A percentile compares a stretch with the other conserved stretches of the same genome.
These are phyloP conservation scores for Flaveria robusta DNA, from an alignment of 129 eudicot genomes.

Conservation along the genomic window DNA sequence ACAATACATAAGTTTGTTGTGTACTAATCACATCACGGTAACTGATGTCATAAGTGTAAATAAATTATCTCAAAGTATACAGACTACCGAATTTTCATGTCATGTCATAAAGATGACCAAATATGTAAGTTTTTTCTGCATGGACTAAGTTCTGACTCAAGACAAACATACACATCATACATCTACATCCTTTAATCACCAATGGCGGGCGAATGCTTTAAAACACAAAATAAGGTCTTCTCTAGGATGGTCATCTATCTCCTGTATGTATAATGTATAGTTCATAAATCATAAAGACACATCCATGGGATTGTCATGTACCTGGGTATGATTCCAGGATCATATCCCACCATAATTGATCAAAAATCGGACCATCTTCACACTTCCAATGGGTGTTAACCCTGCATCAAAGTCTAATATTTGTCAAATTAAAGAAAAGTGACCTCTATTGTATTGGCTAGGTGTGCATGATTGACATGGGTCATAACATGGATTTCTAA, in stretches of 20 bases:
- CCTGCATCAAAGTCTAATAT: conserved; percentile 12
- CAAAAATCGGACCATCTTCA: conserved; percentile 22
- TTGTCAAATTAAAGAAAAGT: conserved; percentile 12
- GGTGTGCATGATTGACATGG: not conserved
- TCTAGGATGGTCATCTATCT: conserved; percentile 9
- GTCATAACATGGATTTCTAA: not conserved
- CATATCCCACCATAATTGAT: conserved; percentile 22
- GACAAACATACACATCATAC: conserved; percentile 26
- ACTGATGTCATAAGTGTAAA: not conserved
- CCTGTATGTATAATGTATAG: conserved; percentile 4
- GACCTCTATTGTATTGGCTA: conserved; percentile 8
- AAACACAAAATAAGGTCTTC: conserved; percentile 14
- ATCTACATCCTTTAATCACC: conserved; percentile 27
- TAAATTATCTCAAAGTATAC: conserved; percentile 1
- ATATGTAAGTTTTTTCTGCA: not conserved
- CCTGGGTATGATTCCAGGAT: conserved; percentile 26
- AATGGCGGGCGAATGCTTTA: conserved; percentile 17
- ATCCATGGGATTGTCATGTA: conserved; percentile 18
- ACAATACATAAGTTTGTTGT: not conserved
- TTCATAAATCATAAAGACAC: conserved; percentile 16
- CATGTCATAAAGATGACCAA: conserved; percentile 1
- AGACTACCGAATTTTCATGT: not conserved
- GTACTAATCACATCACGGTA: not conserved
- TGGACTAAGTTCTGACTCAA: conserved; percentile 9
- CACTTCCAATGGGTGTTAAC: conserved; percentile 4